Conservation (phyloP, 805 yeast species). For the Blastobotrys peoriensis region DNA sequence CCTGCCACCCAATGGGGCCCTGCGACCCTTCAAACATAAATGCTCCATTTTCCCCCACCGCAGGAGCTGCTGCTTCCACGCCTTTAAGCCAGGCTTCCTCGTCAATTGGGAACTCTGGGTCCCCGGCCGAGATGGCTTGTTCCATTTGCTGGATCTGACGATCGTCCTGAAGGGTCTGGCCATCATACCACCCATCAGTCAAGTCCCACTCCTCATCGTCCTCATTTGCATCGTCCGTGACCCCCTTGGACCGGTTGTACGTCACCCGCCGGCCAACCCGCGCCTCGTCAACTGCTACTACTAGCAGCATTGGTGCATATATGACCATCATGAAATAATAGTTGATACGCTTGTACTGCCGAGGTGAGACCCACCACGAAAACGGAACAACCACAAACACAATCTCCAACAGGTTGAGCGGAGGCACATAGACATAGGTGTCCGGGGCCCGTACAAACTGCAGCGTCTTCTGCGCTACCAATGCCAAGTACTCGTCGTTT, state of each 20-base stretch:
- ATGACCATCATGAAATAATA: conserved; percentile 55
- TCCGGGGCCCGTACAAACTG: conserved; percentile 86
- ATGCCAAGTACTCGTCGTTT: conserved; percentile 75
- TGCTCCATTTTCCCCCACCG: conserved; percentile 37
- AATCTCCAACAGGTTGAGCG: conserved; percentile 69
- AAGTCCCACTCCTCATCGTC: conserved; percentile 75
- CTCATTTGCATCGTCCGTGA: conserved; percentile 77
- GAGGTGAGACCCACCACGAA: conserved; percentile 32
- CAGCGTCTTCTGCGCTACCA: conserved; percentile 77
- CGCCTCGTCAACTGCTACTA: conserved; percentile 60
- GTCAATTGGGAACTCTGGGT: conserved; percentile 59
- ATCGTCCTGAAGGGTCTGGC: conserved; percentile 36
- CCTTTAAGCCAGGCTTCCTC: conserved; percentile 44
- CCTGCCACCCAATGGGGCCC: conserved; percentile 15
- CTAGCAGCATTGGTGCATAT: conserved; percentile 60
- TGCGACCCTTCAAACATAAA: conserved; percentile 25
- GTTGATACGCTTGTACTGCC: conserved; percentile 39
- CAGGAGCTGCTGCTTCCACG: conserved; percentile 50
- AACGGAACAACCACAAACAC: conserved; percentile 42
- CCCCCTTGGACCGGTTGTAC: conserved; percentile 58
- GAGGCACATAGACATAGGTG: conserved; percentile 77
- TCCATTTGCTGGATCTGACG: conserved; percentile 26
- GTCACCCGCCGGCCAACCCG: conserved; percentile 61
- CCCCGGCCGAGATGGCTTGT: conserved; percentile 62
- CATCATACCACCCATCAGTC: conserved; percentile 60